Percentiles rank a stretch among this genome's conserved stretches.
These are phyloP conservation scores for Pelargonium fulgidum DNA, from an alignment of 441 rosid species.

Conservation along the genomic window DNA sequence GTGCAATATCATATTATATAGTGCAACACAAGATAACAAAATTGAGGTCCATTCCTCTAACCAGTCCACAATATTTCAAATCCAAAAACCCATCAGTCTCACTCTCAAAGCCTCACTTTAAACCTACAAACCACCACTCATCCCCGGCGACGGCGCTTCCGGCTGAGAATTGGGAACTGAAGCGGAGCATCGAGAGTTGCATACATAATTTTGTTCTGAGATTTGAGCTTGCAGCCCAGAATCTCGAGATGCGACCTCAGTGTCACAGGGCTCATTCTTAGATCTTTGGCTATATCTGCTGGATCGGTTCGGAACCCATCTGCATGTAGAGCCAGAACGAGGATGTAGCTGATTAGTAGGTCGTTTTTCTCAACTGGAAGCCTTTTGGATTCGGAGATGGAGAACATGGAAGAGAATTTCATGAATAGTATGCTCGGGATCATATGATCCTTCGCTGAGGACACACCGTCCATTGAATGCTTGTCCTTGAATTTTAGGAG, in stretches of 20 bases:
- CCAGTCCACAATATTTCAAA: too few species aligned
- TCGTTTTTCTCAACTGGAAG: slow-evolving; percentile 42
- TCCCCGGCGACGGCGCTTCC: slow-evolving; percentile 24
- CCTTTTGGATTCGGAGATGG: slow-evolving; percentile 31
- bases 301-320: slow-evolving; percentile 61
- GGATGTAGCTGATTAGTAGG: slow-evolving; percentile 67
- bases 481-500: slow-evolving; percentile 72
- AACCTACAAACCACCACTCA: background rate
- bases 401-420: slow-evolving; percentile 47
- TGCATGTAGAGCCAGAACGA: slow-evolving; percentile 64
- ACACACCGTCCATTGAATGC: slow-evolving; percentile 42
- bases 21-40: too few species aligned
- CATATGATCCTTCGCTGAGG: slow-evolving; percentile 52
- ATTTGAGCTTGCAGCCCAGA: slow-evolving; percentile 63
- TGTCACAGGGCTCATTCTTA: slow-evolving; percentile 36
- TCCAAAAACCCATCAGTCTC: background rate
- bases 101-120: background rate
- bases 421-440: slow-evolving; percentile 45
- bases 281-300: slow-evolving; percentile 62
- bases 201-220: slow-evolving; percentile 20
- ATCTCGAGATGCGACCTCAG: slow-evolving; percentile 52
- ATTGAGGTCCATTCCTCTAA: too few species aligned
- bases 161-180: slow-evolving; percentile 39
- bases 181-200: slow-evolving; percentile 64
- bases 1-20: too few species aligned